Evolutionary conservation across 202 grass and related monocot genomes (phyloP), one percentile per base, ranked within the genome.

Genomic region (Carex arenaria): DNA sequence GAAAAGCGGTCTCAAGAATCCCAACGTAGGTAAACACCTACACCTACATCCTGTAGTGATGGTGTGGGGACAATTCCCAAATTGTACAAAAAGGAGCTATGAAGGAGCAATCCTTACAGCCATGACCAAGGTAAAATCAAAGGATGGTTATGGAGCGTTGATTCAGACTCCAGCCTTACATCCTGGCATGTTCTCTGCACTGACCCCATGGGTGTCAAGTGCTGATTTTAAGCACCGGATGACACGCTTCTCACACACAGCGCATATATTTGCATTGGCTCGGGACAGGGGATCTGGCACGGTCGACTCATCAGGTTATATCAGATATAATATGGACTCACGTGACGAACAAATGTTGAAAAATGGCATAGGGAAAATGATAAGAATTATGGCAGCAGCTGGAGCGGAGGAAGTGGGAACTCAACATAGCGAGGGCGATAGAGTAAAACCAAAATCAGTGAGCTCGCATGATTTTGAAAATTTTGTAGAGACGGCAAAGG

Each of bases 121-220:
- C 23, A 89, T 89, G 87, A 78, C 47, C 32, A 42, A 72, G 20
- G 28, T 85, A 61, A 12, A 49, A 30, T 74, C 64, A 11, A 34
- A 84, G 17, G 74, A 67, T 36, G 75, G 87, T 20, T 85, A 89
- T 28, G 87, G 87, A 3, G 71, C 80, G 8, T 26, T 89, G 38
- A 79, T 89, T 38, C 87, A 89, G 65, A 89, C 87, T 13, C 87
- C 87, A 6, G 63, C 84, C 13, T 68, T 89, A 82, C 87, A 89
- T 40, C 87, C 87, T 26, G 87, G 87, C 13, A 73, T 89, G 79
- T 89, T 89, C 64, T 66, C 87, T 66, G 80, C 70, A 68, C 53
- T 86, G 55, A 89, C 71, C 7, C 84, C 84, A 40, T 89, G 87
- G 87, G 13, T 79, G n/a, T 86, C 84, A 22, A 80, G 79, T 47